A percentile compares a stretch with the other conserved stretches of the same genome.
phyloP scores from a whole-genome alignment of 2,329 filamentous ascomycete species.

The Aureobasidium pullulans region DNA sequence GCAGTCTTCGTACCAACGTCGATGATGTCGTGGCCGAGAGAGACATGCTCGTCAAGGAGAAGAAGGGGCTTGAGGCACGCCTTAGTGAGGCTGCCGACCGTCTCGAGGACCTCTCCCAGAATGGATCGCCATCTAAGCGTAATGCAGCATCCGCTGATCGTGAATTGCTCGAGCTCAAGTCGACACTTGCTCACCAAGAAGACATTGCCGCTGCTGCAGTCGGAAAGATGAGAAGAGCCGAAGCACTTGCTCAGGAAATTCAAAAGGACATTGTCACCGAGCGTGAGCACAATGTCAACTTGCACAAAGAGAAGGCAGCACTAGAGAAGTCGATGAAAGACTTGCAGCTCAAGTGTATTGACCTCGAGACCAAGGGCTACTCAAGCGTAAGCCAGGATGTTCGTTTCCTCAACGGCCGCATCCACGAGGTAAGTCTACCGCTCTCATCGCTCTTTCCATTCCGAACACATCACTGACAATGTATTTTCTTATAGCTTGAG shows the following conservation, averaged over 20 bases:
- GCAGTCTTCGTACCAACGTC: constrained; percentile 70
- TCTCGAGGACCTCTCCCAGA: constrained; percentile 72
- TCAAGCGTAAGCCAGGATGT: constrained; percentile 91
- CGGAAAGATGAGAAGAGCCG: constrained; percentile 93
- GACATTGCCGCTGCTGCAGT: constrained; percentile 86
- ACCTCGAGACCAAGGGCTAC: constrained; percentile 95
- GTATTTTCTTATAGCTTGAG: constrained; percentile 26
- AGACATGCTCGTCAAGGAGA: constrained; percentile 78
- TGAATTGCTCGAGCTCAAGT: constrained; percentile 83
- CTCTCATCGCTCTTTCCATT: not conserved
- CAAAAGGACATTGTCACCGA: constrained; percentile 88
- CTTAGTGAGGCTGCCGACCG: constrained; percentile 81
- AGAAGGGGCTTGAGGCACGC: constrained; percentile 77
- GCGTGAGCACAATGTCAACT: constrained; percentile 69
- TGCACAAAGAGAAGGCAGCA: constrained; percentile 83
- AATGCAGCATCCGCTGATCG: constrained; percentile 84
- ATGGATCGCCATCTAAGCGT: constrained; percentile 77
- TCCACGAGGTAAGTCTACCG: constrained; percentile 70
- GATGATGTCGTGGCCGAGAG: constrained; percentile 83
- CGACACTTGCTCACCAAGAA: constrained; percentile 82
- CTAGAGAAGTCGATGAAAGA: constrained; percentile 89
- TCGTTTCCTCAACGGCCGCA: constrained; percentile 85
- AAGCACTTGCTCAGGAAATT: constrained; percentile 77
- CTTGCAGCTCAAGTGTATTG: constrained; percentile 79
- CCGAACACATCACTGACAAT: constrained; percentile 22